Evolutionary conservation across 2,329 filamentous ascomycete genomes (phyloP), one percentile per base, ranked within the genome.

Genomic region (Macrophomina pseudophaseolina): DNA sequence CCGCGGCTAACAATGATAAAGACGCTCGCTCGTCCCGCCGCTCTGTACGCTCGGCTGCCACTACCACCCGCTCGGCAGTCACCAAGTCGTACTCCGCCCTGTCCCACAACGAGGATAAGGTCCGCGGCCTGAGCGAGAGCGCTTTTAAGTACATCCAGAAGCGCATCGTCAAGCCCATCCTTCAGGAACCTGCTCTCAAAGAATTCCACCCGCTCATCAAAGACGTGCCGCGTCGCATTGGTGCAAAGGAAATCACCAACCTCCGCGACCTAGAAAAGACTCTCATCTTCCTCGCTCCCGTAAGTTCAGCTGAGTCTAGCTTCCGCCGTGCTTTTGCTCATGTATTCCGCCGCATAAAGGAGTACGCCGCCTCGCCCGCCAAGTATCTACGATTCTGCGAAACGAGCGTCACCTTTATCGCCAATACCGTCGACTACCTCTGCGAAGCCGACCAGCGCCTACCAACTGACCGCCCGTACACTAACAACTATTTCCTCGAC

Each of bases 401-500:
- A 78, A 91, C 91, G 74, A 94, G 93, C 70, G 92, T 97, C 78
- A 90, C 89, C 79, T 95, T 93, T 81, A 90, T 97, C 77, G 91
- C 96, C 84, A 90, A 92, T 70, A 95, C 93, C 68, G 92, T 96
- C 79, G 90, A 93, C 80, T 90, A 90, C 80, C 85, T 97, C 71
- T 90, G 88, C 84, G 93, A 96, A 77, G 89, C 89, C 77, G 94
- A 98, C 79, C 92, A 94, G 82, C 90, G 90, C 71, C 88, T 92
- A 78, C 91, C 92, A 68, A 84, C 88, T 80, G 94, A 98, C 80
- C 90, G 91, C 74, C 93, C 93, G 71, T 98, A 97, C 84, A 95
- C 90, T 85, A 93, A 91, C 86, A 92, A 92, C 77, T 98, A 98
- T 82, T 97, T 97, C 78, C 90, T 97, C 82, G 94, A 98, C 83